Conservation (phyloP, 495 filamentous ascomycete genomes). For the Lichina pygmaea region DNA sequence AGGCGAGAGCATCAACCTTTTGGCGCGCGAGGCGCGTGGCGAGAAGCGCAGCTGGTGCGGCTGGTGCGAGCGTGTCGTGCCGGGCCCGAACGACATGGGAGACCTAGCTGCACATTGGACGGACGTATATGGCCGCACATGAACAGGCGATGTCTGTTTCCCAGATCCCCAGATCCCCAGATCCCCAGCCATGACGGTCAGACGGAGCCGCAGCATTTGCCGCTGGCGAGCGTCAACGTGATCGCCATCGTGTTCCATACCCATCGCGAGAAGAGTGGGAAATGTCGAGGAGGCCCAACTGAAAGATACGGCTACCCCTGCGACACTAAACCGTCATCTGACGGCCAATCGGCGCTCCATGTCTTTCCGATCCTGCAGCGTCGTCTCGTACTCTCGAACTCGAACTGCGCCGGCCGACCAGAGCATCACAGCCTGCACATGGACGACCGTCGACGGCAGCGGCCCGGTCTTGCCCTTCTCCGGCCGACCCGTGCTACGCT, state of each 20-base stretch:
- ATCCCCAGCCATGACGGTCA: too few relatives aligned
- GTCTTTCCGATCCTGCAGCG: slow-evolving; percentile 1
- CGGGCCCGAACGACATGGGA: slow-evolving; percentile 14
- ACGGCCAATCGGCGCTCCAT: slow-evolving; percentile 1
- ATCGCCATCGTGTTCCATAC: too few relatives aligned
- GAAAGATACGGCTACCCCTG: too few relatives aligned
- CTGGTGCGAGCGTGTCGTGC: slow-evolving; percentile 36
- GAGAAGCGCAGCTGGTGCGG: slow-evolving; percentile 34
- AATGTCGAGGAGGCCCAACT: too few relatives aligned
- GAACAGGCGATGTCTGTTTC: too few relatives aligned
- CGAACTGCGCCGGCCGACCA: slow-evolving; percentile 38
- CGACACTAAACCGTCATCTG: background rate
- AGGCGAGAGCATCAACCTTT: slow-evolving; percentile 23
- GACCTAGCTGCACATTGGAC: too few relatives aligned
- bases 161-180: too few relatives aligned
- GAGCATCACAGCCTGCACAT: slow-evolving; percentile 37
- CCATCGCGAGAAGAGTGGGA: too few relatives aligned
- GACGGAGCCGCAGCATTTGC: too few relatives aligned
- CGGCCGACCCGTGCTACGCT: slow-evolving; percentile 1
- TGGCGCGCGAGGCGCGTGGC: slow-evolving; percentile 27
- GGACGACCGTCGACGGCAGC: slow-evolving; percentile 2
- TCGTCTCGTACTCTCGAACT: slow-evolving; percentile 31
- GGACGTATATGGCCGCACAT: too few relatives aligned
- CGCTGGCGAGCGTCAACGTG: too few relatives aligned
- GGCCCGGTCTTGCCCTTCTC: background rate